phyloP scores from a whole-genome alignment of 768 basidiomycete genomes.

The Mycena kentingensis region DNA sequence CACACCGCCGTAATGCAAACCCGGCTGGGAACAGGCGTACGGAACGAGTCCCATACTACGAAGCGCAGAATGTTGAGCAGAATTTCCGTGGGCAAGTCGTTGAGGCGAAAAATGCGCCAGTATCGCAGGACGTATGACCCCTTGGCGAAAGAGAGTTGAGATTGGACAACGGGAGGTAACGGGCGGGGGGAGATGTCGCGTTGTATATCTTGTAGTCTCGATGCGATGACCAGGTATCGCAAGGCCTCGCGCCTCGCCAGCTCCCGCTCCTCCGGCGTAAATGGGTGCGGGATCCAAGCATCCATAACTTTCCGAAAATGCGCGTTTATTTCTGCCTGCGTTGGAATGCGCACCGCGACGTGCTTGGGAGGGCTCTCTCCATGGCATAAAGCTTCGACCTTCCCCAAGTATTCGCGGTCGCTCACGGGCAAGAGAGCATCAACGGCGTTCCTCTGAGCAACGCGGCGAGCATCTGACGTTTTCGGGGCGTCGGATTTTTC shows the following conservation, averaged over 20 bases:
- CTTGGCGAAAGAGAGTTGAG: constrained; percentile 21
- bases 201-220: constrained; percentile 18
- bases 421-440: no score
- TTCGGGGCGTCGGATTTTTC: no score
- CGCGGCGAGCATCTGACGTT: no score
- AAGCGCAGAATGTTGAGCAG: constrained; percentile 63
- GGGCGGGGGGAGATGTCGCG: constrained; percentile 20
- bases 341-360: no score
- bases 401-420: no score
- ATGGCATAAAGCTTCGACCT: no score
- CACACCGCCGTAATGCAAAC: constrained; percentile 62
- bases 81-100: constrained; percentile 67
- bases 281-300: constrained; percentile 17
- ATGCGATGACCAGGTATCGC: constrained; percentile 17
- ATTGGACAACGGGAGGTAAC: constrained; percentile 15
- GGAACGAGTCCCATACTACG: constrained; percentile 50
- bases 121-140: constrained; percentile 17
- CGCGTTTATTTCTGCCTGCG: not conserved
- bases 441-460: no score
- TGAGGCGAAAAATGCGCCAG: constrained; percentile 34
- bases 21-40: constrained; percentile 40
- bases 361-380: no score
- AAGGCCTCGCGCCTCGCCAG: constrained; percentile 10
- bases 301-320: constrained; percentile 30
- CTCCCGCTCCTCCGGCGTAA: constrained; percentile 16